These are phyloP conservation scores for Persicaria tinctoria DNA, from an alignment of 148 eudicot genomes.

Conservation along the genomic window DNA sequence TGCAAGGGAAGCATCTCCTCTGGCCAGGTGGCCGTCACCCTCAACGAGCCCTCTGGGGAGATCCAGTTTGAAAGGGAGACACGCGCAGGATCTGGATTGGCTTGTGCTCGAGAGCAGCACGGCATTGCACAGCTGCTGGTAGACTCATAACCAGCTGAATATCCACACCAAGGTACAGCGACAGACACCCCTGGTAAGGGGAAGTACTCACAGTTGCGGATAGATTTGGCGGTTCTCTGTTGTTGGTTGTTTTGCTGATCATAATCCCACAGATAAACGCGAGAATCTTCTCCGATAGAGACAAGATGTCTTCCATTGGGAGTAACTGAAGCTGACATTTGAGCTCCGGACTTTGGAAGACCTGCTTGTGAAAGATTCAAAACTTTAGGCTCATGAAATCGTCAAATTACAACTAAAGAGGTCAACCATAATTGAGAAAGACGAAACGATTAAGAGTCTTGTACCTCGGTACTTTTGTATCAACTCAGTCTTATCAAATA, in stretches of 20 bases:
- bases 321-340: constrained; percentile 60
- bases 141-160: background rate
- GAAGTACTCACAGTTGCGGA: constrained; percentile 60
- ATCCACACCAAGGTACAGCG: constrained; percentile 52
- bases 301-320: constrained; percentile 45
- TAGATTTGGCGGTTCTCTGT: constrained; percentile 31
- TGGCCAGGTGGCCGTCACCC: constrained; percentile 57
- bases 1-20: constrained; percentile 53
- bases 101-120: background rate
- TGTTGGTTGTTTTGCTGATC: constrained; percentile 21
- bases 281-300: constrained; percentile 65
- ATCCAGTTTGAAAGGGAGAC: constrained; percentile 43
- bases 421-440: background rate
- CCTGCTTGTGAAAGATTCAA: constrained; percentile 27
- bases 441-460: background rate
- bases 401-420: too few relatives aligned
- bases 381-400: background rate
- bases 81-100: constrained; percentile 22
- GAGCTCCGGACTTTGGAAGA: constrained; percentile 54
- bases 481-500: constrained; percentile 50
- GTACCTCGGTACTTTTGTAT: constrained; percentile 61
- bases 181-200: constrained; percentile 39
- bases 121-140: background rate
- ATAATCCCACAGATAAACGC: constrained; percentile 60
- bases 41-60: constrained; percentile 27